Evolutionary conservation across 345 rosid species (phyloP).

Genomic region (Angophora floribunda): DNA sequence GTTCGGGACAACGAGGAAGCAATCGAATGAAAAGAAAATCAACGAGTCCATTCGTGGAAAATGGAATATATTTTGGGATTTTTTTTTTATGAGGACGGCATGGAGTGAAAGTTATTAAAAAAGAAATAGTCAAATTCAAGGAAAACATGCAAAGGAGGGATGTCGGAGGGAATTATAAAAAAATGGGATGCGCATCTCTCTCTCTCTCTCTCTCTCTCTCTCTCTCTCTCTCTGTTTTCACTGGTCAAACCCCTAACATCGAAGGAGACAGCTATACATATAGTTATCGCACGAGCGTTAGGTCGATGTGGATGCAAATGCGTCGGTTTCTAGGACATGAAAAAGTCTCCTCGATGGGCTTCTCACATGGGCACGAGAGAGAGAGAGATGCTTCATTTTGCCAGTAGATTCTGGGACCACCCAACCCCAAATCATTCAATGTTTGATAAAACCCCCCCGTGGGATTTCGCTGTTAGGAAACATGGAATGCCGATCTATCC

Average conservation of each 20-base stretch:
- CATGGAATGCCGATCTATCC: background rate
- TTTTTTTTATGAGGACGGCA: background rate
- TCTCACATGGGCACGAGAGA: background rate
- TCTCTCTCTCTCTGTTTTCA: background rate
- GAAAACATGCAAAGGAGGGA: background rate
- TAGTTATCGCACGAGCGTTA: background rate
- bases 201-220: too few species aligned
- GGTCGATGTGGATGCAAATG: background rate
- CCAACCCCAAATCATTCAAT: background rate
- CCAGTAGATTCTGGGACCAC: background rate
- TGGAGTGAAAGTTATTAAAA: background rate
- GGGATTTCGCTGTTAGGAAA: background rate
- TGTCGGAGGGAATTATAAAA: background rate
- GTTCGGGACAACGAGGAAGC: background rate
- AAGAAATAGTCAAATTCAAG: background rate
- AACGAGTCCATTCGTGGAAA: background rate
- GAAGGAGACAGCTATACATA: background rate
- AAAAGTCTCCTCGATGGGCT: background rate
- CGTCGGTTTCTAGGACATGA: background rate
- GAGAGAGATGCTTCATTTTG: background rate
- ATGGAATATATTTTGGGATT: accelerated
- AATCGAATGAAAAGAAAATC: background rate
- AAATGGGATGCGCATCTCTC: too few species aligned
- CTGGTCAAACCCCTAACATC: background rate
- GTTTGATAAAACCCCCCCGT: background rate